Evolutionary conservation across 2,329 filamentous ascomycete genomes (phyloP).

Genomic region (Beauveria australis): DNA sequence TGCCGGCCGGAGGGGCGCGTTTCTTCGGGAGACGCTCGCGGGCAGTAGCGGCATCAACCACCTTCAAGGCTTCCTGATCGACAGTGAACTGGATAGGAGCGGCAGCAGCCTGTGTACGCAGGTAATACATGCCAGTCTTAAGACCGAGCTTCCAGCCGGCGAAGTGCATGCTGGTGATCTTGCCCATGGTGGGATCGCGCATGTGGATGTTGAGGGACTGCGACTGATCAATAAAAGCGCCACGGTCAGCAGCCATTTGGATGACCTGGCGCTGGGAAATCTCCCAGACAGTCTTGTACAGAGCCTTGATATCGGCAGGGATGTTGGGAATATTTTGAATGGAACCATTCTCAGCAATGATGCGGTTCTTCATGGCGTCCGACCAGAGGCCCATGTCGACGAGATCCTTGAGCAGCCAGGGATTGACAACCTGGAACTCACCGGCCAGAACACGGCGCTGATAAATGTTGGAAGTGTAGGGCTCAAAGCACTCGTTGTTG

Average conservation of each 20-base stretch:
- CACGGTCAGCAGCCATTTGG: constrained; percentile 96
- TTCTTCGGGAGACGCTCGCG: constrained; percentile 61
- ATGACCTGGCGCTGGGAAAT: constrained; percentile 93
- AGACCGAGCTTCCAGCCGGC: constrained; percentile 97
- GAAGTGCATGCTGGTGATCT: constrained; percentile 99
- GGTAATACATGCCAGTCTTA: constrained; percentile 99
- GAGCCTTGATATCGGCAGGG: constrained; percentile 84
- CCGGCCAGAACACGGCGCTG: constrained; percentile 94
- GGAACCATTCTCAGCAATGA: constrained; percentile 93
- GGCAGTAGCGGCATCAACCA: constrained; percentile 71
- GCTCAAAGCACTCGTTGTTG: constrained; percentile 99
- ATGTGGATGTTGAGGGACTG: constrained; percentile 99
- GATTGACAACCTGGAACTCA: constrained; percentile 99
- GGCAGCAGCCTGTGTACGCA: constrained; percentile 93
- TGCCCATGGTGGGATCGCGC: constrained; percentile 98
- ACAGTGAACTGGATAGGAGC: constrained; percentile 98
- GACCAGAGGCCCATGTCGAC: constrained; percentile 98
- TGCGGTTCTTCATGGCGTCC: constrained; percentile 99
- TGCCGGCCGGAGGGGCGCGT: constrained; percentile 50
- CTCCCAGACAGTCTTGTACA: constrained; percentile 99
- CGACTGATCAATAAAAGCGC: constrained; percentile 97
- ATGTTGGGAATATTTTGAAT: constrained; percentile 97
- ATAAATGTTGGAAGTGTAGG: constrained; percentile 99
- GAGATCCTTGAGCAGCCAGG: constrained; percentile 95
- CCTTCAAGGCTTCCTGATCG: constrained; percentile 88